Evolutionary conservation across 2,329 filamentous ascomycete species (phyloP).

Genomic region (Pestalotiopsis sp.): DNA sequence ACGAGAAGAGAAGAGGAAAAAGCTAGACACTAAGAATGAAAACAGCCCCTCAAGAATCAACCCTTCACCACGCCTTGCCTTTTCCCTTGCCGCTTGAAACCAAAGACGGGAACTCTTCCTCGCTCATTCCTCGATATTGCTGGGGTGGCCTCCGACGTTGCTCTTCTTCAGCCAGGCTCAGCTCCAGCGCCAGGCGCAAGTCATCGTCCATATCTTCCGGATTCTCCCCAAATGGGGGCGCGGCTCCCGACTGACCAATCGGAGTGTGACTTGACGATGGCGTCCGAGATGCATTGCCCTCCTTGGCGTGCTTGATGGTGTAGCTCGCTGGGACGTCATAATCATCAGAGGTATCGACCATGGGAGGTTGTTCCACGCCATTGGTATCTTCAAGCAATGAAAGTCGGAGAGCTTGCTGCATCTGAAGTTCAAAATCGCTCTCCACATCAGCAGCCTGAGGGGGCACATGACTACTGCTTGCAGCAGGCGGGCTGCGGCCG

Average conservation of each 20-base stretch:
- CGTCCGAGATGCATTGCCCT: conserved; percentile 27
- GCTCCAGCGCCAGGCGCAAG: conserved; percentile 59
- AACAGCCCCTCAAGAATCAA: not conserved
- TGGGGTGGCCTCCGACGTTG: conserved; percentile 30
- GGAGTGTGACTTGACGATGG: conserved; percentile 39
- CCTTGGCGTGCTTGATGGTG: conserved; percentile 46
- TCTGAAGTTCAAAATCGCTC: conserved; percentile 61
- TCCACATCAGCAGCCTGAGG: conserved; percentile 41
- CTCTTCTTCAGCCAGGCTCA: conserved; percentile 61
- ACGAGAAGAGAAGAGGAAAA: conserved; percentile 11
- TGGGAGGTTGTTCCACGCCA: conserved; percentile 47
- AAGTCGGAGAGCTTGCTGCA: conserved; percentile 65
- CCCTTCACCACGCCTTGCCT: conserved; percentile 18
- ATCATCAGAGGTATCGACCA: conserved; percentile 47
- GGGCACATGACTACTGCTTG: conserved; percentile 25
- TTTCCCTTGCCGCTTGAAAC: conserved; percentile 26
- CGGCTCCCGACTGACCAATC: conserved; percentile 27
- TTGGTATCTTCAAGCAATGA: conserved; percentile 60
- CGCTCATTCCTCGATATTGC: conserved; percentile 14
- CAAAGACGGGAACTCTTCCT: conserved; percentile 33
- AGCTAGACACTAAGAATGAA: conserved; percentile 16
- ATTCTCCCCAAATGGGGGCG: conserved; percentile 5
- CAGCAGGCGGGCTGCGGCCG: conserved; percentile 37
- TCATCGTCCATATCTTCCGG: conserved; percentile 50
- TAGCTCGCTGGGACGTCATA: conserved; percentile 55